These are phyloP conservation scores for Thermothielavioides terrestris DNA, from an alignment of 495 filamentous ascomycete species.

Conservation along the genomic window DNA sequence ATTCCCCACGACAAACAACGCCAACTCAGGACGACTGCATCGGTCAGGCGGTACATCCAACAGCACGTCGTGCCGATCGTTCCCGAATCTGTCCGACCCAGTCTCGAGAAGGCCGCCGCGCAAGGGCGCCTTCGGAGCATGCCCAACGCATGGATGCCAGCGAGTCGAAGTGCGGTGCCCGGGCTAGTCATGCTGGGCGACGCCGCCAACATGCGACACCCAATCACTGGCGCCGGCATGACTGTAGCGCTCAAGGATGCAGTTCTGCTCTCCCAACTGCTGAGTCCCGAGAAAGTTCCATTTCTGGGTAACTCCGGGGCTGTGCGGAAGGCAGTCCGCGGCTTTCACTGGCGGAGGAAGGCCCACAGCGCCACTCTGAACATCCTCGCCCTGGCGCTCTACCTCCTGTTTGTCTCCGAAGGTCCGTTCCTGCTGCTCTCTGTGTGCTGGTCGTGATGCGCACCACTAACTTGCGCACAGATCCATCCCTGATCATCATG, in stretches of 20 bases:
- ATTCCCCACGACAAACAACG: slow-evolving; percentile 3
- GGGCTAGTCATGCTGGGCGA: slow-evolving; percentile 10
- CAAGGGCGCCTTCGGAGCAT: slow-evolving; percentile 9
- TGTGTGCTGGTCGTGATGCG: neutral
- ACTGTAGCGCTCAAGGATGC: slow-evolving; percentile 14
- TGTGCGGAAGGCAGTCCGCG: neutral
- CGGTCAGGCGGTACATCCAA: slow-evolving; percentile 6
- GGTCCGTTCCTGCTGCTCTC: neutral
- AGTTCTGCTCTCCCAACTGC: neutral
- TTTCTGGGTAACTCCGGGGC: neutral
- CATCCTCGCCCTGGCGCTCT: slow-evolving; percentile 14
- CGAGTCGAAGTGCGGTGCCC: slow-evolving; percentile 2
- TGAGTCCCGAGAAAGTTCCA: neutral
- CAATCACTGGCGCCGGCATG: slow-evolving; percentile 13
- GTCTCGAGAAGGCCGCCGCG: neutral
- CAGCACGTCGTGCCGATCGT: neutral
- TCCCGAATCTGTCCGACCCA: neutral
- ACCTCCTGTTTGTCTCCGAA: slow-evolving; percentile 10
- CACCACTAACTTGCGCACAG: neutral
- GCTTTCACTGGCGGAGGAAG: slow-evolving; percentile 12
- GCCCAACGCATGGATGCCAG: slow-evolving; percentile 10
- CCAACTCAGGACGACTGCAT: neutral
- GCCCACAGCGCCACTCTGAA: slow-evolving; percentile 10
- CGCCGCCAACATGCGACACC: slow-evolving; percentile 14
- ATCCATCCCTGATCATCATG: slow-evolving; percentile 7